A percentile compares a stretch with the other conserved stretches of the same genome.
These are phyloP conservation scores for Fragaria ananassa DNA, from an alignment of 306 rosid species.

Conservation along the genomic window DNA sequence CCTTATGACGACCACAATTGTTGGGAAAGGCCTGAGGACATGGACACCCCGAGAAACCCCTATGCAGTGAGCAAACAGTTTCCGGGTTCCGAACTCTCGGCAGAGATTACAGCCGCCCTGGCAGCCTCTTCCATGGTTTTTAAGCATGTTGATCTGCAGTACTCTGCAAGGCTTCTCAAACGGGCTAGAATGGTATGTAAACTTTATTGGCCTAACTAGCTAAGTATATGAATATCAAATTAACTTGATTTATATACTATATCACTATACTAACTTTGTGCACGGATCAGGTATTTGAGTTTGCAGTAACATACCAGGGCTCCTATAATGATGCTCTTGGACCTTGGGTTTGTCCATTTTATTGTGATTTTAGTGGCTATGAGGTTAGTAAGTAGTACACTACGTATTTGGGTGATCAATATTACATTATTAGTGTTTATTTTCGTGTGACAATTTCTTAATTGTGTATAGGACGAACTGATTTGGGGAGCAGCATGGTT, in stretches of 20 bases:
- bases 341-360: constrained; percentile 28
- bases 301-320: constrained; percentile 26
- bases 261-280: not conserved
- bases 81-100: constrained; percentile 27
- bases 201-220: not conserved
- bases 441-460: not conserved
- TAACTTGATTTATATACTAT: not conserved
- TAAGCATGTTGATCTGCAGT: constrained; percentile 4
- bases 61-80: constrained; percentile 23
- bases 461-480: constrained; percentile 20
- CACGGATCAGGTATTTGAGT: constrained; percentile 21
- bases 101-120: constrained; percentile 30
- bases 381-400: not conserved
- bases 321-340: constrained; percentile 29
- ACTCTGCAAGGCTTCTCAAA: constrained; percentile 27
- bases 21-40: constrained; percentile 26
- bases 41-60: constrained; percentile 22
- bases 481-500: constrained; percentile 32
- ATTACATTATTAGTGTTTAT: not conserved
- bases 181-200: constrained; percentile 18
- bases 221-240: not conserved
- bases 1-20: constrained; percentile 18
- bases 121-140: constrained; percentile 33
- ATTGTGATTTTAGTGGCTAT: constrained; percentile 28
- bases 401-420: not conserved